Base-by-base conservation (phyloP, 176 grass and related monocot species). In the Eragrostis nindensis region DNA sequence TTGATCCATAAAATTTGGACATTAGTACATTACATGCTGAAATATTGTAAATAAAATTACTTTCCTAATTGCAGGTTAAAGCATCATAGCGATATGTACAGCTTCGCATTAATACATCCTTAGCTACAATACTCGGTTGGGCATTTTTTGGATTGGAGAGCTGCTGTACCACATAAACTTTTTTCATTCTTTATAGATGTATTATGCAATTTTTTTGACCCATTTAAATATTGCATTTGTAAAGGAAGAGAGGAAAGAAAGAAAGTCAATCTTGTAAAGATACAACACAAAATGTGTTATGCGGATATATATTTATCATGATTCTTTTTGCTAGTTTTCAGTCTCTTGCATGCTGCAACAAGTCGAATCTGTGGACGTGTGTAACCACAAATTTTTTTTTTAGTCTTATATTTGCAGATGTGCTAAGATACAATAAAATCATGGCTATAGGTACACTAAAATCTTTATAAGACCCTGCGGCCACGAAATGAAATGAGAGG, bases 41-140 rank as follows among this genome's bases (percentile, higher is more conserved):
- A 10, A 15, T 43, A 3, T 66, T 18, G 12, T 8, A 75, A 80
- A 30, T 71, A 64, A 60, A 49, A 71, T 29, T 77, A 29, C 18
- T 77, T 30, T 73, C 49, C 22, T 82, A 40, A 73, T n/a, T 86
- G 85, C 87, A 95, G 90, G 85, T 78, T 79, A 92, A 88, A 84
- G 82, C 86, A 76, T 88, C 68, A 74, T 92, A 82, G 80, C 73
- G 13, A 49, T 54, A 52, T 82, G 61, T 73, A 70, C 54, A 82
- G 29, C 48, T 62, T 67, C 36, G 11, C 40, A 55, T 57, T 32
- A 74, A 73, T 80, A 64, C 68, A 80, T 74, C n/a, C 4, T 75
- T 68, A 86, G 77, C 69, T 52, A 86, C 49, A 11, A 73, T 36
- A 26, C 47, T 82, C 2, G 50, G 36, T 38, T 73, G 57, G n/a